These are phyloP conservation scores for Rhodotorula mucilaginosa DNA, from an alignment of 1,284 basidiomycete species.

Conservation along the genomic window DNA sequence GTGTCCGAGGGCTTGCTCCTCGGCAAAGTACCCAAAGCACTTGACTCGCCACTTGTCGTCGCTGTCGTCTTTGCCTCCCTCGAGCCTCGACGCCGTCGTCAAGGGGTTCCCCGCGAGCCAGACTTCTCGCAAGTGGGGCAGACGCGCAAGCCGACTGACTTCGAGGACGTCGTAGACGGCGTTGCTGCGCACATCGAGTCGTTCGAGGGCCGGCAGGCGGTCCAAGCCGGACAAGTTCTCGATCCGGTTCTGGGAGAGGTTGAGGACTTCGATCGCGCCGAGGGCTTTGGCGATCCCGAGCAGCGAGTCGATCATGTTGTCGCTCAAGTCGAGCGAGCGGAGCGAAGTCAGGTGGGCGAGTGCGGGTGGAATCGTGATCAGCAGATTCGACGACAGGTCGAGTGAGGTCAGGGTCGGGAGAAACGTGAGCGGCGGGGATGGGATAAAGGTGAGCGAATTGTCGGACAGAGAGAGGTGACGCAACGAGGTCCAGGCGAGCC, in stretches of 20 bases:
- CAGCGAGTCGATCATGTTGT: slow-evolving; percentile 96
- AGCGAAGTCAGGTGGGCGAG: slow-evolving; percentile 73
- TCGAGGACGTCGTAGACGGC: slow-evolving; percentile 78
- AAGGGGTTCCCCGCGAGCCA: slow-evolving; percentile 80
- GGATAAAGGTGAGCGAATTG: slow-evolving; percentile 79
- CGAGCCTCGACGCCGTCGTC: slow-evolving; percentile 43
- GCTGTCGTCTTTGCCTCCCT: slow-evolving; percentile 14
- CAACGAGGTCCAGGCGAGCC: slow-evolving; percentile 72
- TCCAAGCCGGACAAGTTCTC: slow-evolving; percentile 92
- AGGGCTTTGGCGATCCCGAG: slow-evolving; percentile 74
- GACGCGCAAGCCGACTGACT: slow-evolving; percentile 73
- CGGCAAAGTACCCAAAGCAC: slow-evolving; percentile 36
- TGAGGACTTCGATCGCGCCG: slow-evolving; percentile 72
- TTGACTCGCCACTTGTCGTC: slow-evolving; percentile 33
- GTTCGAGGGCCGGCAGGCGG: slow-evolving; percentile 73
- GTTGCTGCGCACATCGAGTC: slow-evolving; percentile 83
- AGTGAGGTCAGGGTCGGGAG: slow-evolving; percentile 55
- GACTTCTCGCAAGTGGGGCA: slow-evolving; percentile 73
- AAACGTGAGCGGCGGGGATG: slow-evolving; percentile 54
- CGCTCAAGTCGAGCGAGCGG: slow-evolving; percentile 78
- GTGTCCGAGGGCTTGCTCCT: slow-evolving; percentile 25
- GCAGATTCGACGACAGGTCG: slow-evolving; percentile 51
- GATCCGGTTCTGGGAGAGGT: slow-evolving; percentile 79
- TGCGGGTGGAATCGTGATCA: slow-evolving; percentile 57
- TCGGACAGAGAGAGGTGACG: slow-evolving; percentile 74